Evolutionary conservation across 2,329 filamentous ascomycete species (phyloP).

Genomic region (Phialocephala sp.): DNA sequence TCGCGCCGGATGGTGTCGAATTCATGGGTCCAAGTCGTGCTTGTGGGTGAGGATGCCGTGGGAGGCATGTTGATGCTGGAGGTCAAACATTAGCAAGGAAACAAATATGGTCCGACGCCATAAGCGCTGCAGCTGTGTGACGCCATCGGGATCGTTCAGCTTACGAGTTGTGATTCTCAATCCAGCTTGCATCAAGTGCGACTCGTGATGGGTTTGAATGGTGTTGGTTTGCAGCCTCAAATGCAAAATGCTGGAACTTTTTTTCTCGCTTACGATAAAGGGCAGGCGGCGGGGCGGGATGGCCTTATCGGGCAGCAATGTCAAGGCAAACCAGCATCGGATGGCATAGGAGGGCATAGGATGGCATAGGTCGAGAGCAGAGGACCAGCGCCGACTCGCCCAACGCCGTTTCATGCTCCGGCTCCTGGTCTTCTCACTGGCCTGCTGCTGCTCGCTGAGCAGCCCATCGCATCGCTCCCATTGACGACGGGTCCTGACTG

Average conservation of each 20-base stretch:
- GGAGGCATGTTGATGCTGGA: conserved; percentile 33
- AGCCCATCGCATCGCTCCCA: no score
- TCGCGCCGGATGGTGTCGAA: conserved; percentile 88
- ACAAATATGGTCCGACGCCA: not conserved
- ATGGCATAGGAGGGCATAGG: not conserved
- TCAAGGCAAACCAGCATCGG: not conserved
- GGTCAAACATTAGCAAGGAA: not conserved
- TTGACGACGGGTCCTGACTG: no score
- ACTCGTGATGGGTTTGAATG: conserved; percentile 5
- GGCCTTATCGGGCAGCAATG: conserved; percentile 14
- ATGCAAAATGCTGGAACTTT: conserved; percentile 23
- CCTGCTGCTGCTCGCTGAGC: no score
- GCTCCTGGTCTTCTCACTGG: no score
- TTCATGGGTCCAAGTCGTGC: conserved; percentile 80
- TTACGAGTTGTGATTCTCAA: not conserved
- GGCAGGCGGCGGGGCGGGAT: conserved; percentile 5
- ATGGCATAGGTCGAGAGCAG: no score
- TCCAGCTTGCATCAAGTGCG: conserved; percentile 10
- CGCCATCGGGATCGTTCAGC: not conserved
- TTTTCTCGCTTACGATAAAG: conserved; percentile 29
- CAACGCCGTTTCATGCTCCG: no score
- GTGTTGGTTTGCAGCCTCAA: not conserved
- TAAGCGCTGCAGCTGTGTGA: not conserved
- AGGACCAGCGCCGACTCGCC: no score
- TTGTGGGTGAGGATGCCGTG: conserved; percentile 43